phyloP scores from a whole-genome alignment of 1,284 basidiomycete species.

The Kalmanozyma brasiliensis region DNA sequence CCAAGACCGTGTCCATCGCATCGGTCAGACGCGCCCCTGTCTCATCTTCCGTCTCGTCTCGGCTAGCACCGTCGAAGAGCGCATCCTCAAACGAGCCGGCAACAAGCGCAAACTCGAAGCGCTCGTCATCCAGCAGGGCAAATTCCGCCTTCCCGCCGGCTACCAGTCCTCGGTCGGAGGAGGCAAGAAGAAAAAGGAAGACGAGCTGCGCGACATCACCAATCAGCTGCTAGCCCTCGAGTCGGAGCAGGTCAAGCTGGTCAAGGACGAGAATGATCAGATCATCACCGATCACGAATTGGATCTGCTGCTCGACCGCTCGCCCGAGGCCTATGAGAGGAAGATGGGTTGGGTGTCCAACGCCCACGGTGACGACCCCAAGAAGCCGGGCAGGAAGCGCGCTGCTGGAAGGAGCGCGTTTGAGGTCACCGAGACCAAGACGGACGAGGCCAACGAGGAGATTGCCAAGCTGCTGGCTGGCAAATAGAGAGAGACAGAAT shows the following conservation, averaged over 20 bases:
- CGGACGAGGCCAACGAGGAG: conserved; percentile 77
- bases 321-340: conserved; percentile 81
- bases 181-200: conserved; percentile 62
- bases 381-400: conserved; percentile 17
- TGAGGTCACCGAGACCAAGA: conserved; percentile 81
- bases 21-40: conserved; percentile 81
- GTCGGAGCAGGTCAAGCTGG: conserved; percentile 88
- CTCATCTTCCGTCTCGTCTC: conserved; percentile 81
- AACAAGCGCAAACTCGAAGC: conserved; percentile 91
- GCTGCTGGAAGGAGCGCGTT: conserved; percentile 73
- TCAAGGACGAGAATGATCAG: conserved; percentile 76
- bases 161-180: conserved; percentile 70
- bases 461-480: conserved; percentile 72
- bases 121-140: conserved; percentile 90
- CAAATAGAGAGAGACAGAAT: conserved; percentile 2
- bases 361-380: conserved; percentile 14
- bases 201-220: conserved; percentile 72
- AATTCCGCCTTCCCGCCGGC: conserved; percentile 47
- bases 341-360: conserved; percentile 77
- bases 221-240: conserved; percentile 82
- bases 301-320: conserved; percentile 81
- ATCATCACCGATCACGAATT: conserved; percentile 84
- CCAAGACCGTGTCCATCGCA: conserved; percentile 92
- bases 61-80: conserved; percentile 83
- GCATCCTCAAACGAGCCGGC: conserved; percentile 86